Conservation (phyloP, 345 rosid species). For the Lagerstroemia speciosa region DNA sequence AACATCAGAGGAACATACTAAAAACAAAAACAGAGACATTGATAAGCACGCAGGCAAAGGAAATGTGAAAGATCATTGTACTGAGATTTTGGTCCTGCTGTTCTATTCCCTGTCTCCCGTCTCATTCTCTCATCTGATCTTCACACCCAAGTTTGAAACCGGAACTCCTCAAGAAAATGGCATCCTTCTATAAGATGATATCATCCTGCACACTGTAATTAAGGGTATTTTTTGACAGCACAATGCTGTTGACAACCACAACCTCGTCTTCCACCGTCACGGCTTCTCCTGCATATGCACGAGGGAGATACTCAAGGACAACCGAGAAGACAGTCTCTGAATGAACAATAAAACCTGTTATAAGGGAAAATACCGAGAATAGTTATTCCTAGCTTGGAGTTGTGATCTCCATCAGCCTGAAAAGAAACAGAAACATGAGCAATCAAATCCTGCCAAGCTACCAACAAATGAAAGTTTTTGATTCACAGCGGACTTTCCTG, state of each 20-base stretch:
- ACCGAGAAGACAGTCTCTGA: neutral
- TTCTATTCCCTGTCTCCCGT: neutral
- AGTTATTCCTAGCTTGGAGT: constrained; percentile 61
- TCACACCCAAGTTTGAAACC: neutral
- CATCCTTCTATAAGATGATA: constrained; percentile 42
- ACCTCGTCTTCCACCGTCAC: constrained; percentile 81
- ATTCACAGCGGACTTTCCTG: constrained; percentile 37
- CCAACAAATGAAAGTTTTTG: neutral
- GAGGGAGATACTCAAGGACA: neutral
- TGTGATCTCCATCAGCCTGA: constrained; percentile 70
- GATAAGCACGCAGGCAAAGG: too few relatives aligned
- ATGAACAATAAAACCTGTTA: neutral
- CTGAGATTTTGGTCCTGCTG: too few relatives aligned
- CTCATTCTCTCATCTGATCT: neutral
- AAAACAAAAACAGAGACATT: too few relatives aligned
- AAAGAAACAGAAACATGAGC: neutral
- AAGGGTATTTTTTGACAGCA: constrained; percentile 64
- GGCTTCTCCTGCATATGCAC: constrained; percentile 53
- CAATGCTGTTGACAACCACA: constrained; percentile 60
- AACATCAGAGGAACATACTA: too few relatives aligned
- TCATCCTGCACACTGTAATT: constrained; percentile 61
- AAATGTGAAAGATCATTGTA: too few relatives aligned
- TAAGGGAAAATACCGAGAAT: constrained; percentile 47
- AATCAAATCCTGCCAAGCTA: neutral
- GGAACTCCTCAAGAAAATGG: neutral